Evolutionary conservation across 345 rosid species (phyloP), one percentile per base, ranked within the genome.

Genomic region (Eucalyptus erythrocorys): DNA sequence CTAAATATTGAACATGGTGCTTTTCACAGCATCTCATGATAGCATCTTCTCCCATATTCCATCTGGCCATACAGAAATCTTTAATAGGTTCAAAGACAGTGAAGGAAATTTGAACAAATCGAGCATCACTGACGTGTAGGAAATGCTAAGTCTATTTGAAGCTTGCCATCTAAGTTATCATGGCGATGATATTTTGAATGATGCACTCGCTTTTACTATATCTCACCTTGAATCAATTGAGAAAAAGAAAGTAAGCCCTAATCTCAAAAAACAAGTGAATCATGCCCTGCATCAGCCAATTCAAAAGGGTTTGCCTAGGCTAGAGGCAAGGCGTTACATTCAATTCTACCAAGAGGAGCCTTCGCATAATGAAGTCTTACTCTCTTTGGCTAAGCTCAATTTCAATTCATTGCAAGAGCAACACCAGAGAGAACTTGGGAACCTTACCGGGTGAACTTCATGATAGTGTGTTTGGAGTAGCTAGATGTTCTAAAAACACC

Each of bases 131-230:
- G 91, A 93, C 32, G 59, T 89, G 14, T 26, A 64, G 32, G 93
- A 90, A 15, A 64, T 93, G 48, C 19, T 93, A 37, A 84, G 90
- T 45, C 68, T 93, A 37, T 90, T 87, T 13, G 92, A 91, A 84
- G 93, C 93, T 34, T 68, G 92, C 45, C 59, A 85, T 64, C 10
- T 91, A 6, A 42, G 80, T 48, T 45, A 89, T 32, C 93, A 86
- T 19, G 92, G 88, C 15, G 92, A 93, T 53, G 48, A 48, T 9
- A 85, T 85, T 30, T 48, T 93, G 10, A 92, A 91, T 10, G 89
- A 90, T 53, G 91, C 92, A 24, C 84, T 88, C 5, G 10, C 55
- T 4, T 92, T 91, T 53, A 80, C 92, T 2, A 88, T 24, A 30
- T 45, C 61, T 47, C 87, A 61, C 80, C 86, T 91, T 40, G 40